These are phyloP conservation scores for Curvularia sp. DNA, from an alignment of 2,329 filamentous ascomycete species.

Conservation along the genomic window DNA sequence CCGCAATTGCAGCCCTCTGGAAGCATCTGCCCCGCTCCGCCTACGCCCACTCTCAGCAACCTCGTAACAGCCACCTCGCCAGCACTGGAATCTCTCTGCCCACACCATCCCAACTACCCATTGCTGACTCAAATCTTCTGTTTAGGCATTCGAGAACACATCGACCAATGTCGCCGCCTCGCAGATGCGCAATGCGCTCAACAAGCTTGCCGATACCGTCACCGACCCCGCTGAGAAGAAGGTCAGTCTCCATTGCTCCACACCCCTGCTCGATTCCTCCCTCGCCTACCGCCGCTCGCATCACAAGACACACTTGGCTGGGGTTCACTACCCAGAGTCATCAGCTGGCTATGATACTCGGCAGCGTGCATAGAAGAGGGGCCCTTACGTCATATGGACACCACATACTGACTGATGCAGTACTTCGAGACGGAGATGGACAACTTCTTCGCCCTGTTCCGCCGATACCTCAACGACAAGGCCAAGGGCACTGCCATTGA, in stretches of 20 bases:
- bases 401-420: conserved; percentile 55
- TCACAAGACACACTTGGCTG: conserved; percentile 5
- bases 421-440: conserved; percentile 99
- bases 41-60: neutral
- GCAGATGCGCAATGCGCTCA: conserved; percentile 98
- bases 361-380: conserved; percentile 14
- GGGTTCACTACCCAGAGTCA: conserved; percentile 4
- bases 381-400: conserved; percentile 19
- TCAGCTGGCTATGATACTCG: conserved; percentile 8
- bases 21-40: conserved; percentile 4
- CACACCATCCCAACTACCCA: neutral
- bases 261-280: neutral
- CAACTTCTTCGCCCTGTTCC: conserved; percentile 99
- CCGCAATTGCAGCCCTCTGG: neutral
- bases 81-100: neutral
- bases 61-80: neutral
- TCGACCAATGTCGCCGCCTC: conserved; percentile 97
- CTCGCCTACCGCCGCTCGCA: neutral
- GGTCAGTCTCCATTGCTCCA: conserved; percentile 63
- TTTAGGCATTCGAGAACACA: conserved; percentile 97
- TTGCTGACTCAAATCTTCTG: conserved; percentile 24
- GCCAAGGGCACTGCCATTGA: conserved; percentile 96
- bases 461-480: conserved; percentile 97
- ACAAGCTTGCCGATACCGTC: conserved; percentile 88
- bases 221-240: conserved; percentile 78